Conservation (phyloP, 306 rosid species). For the Gastrolobium bilobum region DNA sequence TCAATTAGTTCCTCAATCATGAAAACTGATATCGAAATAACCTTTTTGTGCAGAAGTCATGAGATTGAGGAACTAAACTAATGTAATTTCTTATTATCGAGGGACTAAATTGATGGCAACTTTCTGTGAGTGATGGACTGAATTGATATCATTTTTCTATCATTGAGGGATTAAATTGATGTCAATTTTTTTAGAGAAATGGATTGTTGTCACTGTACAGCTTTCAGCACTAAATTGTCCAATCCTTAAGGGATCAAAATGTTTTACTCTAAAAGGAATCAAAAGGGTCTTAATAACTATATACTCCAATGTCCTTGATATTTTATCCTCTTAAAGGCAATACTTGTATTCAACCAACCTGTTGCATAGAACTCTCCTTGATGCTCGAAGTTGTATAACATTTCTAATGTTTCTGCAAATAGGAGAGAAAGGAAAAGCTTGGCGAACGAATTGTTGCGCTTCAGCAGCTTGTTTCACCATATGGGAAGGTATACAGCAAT, state of each 20-base stretch:
- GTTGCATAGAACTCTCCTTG: constrained; percentile 29
- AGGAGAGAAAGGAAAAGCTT: constrained; percentile 95
- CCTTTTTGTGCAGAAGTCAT: neutral
- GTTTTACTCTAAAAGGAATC: neutral
- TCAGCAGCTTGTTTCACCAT: constrained; percentile 99
- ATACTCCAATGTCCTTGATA: constrained; percentile 20
- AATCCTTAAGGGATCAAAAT: neutral
- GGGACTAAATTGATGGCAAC: neutral
- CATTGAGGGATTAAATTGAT: neutral
- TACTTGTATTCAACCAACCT: neutral
- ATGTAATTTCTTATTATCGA: neutral
- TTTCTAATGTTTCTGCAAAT: constrained; percentile 44
- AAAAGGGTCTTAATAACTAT: neutral
- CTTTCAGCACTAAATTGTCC: neutral
- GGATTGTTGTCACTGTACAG: too few relatives aligned
- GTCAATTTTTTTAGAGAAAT: neutral
- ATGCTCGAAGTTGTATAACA: constrained; percentile 25
- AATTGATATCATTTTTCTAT: neutral
- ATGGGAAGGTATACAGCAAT: constrained; percentile 77
- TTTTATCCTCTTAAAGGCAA: neutral
- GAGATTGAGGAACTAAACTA: neutral
- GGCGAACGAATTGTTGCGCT: constrained; percentile 85
- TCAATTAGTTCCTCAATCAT: neutral
- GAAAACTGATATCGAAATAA: neutral
- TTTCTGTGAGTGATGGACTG: neutral